These are phyloP conservation scores for Xylaria sp. DNA, from an alignment of 2,329 filamentous ascomycete species.

Conservation along the genomic window DNA sequence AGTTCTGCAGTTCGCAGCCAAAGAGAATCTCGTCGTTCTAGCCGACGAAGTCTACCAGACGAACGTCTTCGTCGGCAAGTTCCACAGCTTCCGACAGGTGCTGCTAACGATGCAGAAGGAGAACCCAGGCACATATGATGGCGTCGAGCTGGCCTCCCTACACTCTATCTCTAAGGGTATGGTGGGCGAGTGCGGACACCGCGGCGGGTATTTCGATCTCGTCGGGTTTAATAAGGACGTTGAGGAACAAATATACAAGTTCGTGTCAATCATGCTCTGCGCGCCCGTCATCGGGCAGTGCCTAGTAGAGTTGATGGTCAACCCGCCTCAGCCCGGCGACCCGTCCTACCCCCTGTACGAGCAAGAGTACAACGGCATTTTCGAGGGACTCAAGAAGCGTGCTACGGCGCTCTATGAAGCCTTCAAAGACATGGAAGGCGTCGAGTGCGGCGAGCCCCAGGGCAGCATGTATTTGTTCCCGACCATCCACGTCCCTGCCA, in stretches of 20 bases:
- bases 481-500: slow-evolving; percentile 81
- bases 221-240: slow-evolving; percentile 88
- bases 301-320: slow-evolving; percentile 97
- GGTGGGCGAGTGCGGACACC: slow-evolving; percentile 98
- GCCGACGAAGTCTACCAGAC: slow-evolving; percentile 99
- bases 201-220: slow-evolving; percentile 97
- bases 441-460: slow-evolving; percentile 88
- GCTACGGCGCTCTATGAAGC: slow-evolving; percentile 89
- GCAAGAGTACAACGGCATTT: slow-evolving; percentile 86
- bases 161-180: slow-evolving; percentile 98
- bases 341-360: slow-evolving; percentile 87
- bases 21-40: slow-evolving; percentile 88
- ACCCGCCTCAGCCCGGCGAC: slow-evolving; percentile 86
- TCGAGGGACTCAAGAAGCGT: slow-evolving; percentile 78
- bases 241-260: slow-evolving; percentile 96
- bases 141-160: slow-evolving; percentile 88
- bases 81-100: slow-evolving; percentile 94
- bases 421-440: slow-evolving; percentile 95
- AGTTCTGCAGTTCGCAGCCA: slow-evolving; percentile 87
- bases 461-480: slow-evolving; percentile 99
- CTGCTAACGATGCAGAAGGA: slow-evolving; percentile 84
- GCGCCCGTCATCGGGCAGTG: slow-evolving; percentile 96
- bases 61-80: slow-evolving; percentile 94
- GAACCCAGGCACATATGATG: slow-evolving; percentile 79
- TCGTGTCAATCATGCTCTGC: slow-evolving; percentile 96